Base-by-base conservation (phyloP, 305 asterid genomes). In the Rubia occidens region DNA sequence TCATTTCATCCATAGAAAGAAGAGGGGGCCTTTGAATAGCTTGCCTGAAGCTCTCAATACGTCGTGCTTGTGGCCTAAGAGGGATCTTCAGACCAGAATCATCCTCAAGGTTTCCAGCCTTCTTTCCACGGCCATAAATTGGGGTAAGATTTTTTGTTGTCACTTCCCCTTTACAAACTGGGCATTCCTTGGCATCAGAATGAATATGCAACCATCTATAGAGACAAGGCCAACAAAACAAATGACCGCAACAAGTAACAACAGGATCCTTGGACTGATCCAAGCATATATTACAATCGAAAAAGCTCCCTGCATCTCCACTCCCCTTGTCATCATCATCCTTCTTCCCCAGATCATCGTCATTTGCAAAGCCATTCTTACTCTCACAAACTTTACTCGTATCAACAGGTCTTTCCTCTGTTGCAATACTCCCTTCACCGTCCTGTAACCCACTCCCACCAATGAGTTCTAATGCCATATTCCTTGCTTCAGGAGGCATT, bases 1-100 rank as follows among this genome's bases (percentile, higher is more conserved):
- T 79, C 95, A 94, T 85, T 81, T 94, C 97, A 76, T 90, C 96
- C 94, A 94, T 81, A 0, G 99, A 97, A 40, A 87, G 78, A 43
- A 87, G 85, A 8, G 96, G 89, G 0, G 86, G 76, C 78, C 87
- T 74, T 39, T 77, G 82, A 71, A 77, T 71, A 53, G 76, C 65
- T 76, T 83, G 85, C 65, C 84, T 75, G 81, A 81, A 81, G 84
- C 85, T 77, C 75, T 81, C 87, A 17, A 81, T 73, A 13, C 85
- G 78, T 43, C 74, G 68, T 65, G 85, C 87, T 64, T 71, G 84
- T 55, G 87, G 87, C 77, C 87, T 81, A 24, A 9, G 71, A 26
- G 87, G 87, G 55, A 81, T 73, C 68, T 78, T 81, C 29, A 68
- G 61, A 74, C 64, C 68, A 15, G 76, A 67, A 73, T 75, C 81